Conservation (phyloP, 768 basidiomycete genomes). For the Dioszegia aurantiaca region DNA sequence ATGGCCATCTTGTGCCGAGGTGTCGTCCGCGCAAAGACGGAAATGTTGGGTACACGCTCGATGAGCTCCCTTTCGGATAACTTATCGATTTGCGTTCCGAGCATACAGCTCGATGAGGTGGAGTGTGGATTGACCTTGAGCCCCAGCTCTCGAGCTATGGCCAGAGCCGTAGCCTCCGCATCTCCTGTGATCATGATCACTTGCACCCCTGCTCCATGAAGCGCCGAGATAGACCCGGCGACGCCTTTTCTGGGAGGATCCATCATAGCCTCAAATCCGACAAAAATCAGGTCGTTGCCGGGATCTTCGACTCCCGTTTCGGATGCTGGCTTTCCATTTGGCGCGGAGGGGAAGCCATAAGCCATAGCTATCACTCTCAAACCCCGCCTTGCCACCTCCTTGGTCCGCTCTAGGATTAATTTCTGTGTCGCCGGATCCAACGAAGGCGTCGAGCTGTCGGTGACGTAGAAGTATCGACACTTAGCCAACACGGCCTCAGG, state of each 20-base stretch:
- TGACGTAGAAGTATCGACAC: conserved; percentile 85
- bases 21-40: conserved; percentile 91
- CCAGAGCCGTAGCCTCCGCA: conserved; percentile 81
- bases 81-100: conserved; percentile 78
- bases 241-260: conserved; percentile 93
- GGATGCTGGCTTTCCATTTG: conserved; percentile 43
- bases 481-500: conserved; percentile 80
- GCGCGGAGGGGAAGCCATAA: conserved; percentile 61
- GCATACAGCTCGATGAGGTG: conserved; percentile 57
- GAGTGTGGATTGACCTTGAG: conserved; percentile 61
- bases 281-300: conserved; percentile 66
- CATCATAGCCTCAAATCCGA: conserved; percentile 89
- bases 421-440: conserved; percentile 68
- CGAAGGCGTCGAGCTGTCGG: conserved; percentile 78
- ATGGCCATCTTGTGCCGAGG: conserved; percentile 98
- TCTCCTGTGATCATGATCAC: conserved; percentile 99
- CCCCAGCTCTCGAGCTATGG: conserved; percentile 82
- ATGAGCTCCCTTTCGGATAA: conserved; percentile 75
- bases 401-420: conserved; percentile 69
- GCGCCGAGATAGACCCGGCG: conserved; percentile 75
- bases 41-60: conserved; percentile 75
- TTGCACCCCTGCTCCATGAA: conserved; percentile 83
- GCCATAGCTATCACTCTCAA: conserved; percentile 90
- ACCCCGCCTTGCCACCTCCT: conserved; percentile 68
- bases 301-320: conserved; percentile 10